phyloP scores from a whole-genome alignment of 345 rosid genomes.

The Salix caprea region DNA sequence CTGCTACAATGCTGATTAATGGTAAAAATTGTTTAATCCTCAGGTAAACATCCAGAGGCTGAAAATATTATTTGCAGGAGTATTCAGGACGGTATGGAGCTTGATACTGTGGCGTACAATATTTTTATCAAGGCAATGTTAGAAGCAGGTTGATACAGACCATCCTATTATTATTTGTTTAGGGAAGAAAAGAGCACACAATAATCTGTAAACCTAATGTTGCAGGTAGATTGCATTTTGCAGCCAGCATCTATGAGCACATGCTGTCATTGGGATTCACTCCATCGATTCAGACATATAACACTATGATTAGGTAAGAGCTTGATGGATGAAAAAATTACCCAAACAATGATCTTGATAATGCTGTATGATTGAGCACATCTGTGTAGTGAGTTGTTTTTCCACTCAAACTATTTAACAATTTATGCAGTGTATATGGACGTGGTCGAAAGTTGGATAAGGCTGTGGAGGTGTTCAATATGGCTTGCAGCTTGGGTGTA shows the following conservation, averaged over 20 bases:
- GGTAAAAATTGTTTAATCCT: conserved; percentile 11
- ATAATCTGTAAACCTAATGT: conserved; percentile 16
- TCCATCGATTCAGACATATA: conserved; percentile 68
- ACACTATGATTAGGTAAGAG: conserved; percentile 72
- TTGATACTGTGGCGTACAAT: conserved; percentile 77
- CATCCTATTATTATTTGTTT: neutral
- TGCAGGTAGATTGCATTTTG: conserved; percentile 62
- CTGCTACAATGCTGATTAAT: conserved; percentile 1
- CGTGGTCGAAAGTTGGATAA: conserved; percentile 54
- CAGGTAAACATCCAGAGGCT: conserved; percentile 74
- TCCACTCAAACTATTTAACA: conserved; percentile 10
- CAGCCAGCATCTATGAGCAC: conserved; percentile 53
- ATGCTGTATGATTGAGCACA: neutral
- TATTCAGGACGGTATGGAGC: conserved; percentile 40
- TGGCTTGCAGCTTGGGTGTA: conserved; percentile 41
- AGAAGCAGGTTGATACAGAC: conserved; percentile 56
- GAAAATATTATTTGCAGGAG: conserved; percentile 42
- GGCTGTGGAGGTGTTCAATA: conserved; percentile 56
- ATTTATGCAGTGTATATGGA: conserved; percentile 69
- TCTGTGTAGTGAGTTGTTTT: conserved; percentile 10
- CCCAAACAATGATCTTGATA: neutral
- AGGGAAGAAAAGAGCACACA: conserved; percentile 13
- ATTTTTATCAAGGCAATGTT: conserved; percentile 85
- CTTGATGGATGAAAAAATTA: conserved; percentile 10
- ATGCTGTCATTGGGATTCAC: conserved; percentile 54